These are phyloP conservation scores for Areca catechu DNA, from an alignment of 176 grass and related monocot genomes.

Conservation along the genomic window DNA sequence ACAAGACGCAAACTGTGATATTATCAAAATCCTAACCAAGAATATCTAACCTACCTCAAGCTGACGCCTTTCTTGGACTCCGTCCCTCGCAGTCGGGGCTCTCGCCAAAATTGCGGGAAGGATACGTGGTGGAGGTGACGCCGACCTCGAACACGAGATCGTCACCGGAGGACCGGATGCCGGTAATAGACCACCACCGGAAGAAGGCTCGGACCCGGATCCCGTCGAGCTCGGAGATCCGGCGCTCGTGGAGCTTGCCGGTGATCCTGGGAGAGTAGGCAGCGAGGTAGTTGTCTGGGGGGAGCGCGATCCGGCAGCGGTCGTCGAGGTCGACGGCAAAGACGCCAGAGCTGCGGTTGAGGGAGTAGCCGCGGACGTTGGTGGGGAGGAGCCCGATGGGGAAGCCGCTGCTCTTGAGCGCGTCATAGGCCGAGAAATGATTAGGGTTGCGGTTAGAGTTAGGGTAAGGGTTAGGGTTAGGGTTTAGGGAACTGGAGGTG, in stretches of 20 bases:
- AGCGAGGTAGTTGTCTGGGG: conserved; percentile 39
- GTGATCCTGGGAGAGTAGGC: conserved; percentile 28
- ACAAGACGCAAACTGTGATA: too few species aligned
- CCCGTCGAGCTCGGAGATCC: conserved; percentile 29
- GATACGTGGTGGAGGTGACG: conserved; percentile 29
- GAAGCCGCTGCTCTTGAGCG: conserved; percentile 25
- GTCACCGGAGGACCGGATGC: conserved; percentile 29
- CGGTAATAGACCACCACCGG: conserved; percentile 38
- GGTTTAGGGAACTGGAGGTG: neutral
- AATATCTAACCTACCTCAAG: conserved; percentile 19
- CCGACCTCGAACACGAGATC: conserved; percentile 41
- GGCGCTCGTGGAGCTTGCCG: conserved; percentile 15
- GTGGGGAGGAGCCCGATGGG: conserved; percentile 40
- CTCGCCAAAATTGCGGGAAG: conserved; percentile 25
- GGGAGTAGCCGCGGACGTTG: conserved; percentile 31
- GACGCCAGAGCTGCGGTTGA: conserved; percentile 32
- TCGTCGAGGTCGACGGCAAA: conserved; percentile 30
- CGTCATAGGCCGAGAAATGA: conserved; percentile 45
- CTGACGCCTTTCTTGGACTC: conserved; percentile 20
- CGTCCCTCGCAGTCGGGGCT: conserved; percentile 26
- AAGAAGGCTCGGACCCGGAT: conserved; percentile 36
- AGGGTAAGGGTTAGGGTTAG: neutral
- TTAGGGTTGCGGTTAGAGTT: too few species aligned
- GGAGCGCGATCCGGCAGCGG: conserved; percentile 25
- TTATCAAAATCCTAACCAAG: too few species aligned